Evolutionary conservation across 2,329 filamentous ascomycete genomes (phyloP), one percentile per base, ranked within the genome.

Genomic region (Lasiodiplodia citricola): DNA sequence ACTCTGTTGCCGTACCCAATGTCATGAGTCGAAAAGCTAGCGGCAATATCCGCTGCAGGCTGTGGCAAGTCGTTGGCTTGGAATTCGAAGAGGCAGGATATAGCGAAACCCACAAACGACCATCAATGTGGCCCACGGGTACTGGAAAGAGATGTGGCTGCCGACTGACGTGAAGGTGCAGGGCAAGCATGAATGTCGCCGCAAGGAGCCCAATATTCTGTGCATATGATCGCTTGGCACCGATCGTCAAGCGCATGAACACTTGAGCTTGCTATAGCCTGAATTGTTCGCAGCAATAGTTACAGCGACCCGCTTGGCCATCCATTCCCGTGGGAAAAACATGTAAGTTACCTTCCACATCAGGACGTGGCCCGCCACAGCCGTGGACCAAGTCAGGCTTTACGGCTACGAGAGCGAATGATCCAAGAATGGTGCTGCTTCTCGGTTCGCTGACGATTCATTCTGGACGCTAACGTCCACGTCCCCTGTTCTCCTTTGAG

Each of bases 231-330:
- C 41, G 16, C 58, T 35, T 35, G 13, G 21, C 25, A 23, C 37
- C 44, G 16, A 37, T 28, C 16, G 14, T 18, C 23, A 25, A 4
- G n/a, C 23, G 60, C 47, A 35, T 41, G 25, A 50, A 14, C 23
- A 21, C 60, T 25, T 8, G 31, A 4, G 44, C 44, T 47, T 16
- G n/a, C 28, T 64, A 64, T 52, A 64, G 60, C 44, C 60, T 64
- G 60, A 64, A 64, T 52, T 38, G 47, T 64, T 50, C 60, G 60
- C 60, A 64, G 60, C 60, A 64, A 64, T 41, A 37, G 44, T 52
- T 23, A 35, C 60, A 38, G 41, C 47, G 60, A 52, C 60, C n/a
- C 47, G 51, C 60, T 52, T 54, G 47, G 60, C 47, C 44, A 38
- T n/a, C 60, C 60, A 37, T 21, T n/a, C 60, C 37, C 31, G 37